Conservation (phyloP, 495 filamentous ascomycete genomes). For the Penicillium steckii region DNA sequence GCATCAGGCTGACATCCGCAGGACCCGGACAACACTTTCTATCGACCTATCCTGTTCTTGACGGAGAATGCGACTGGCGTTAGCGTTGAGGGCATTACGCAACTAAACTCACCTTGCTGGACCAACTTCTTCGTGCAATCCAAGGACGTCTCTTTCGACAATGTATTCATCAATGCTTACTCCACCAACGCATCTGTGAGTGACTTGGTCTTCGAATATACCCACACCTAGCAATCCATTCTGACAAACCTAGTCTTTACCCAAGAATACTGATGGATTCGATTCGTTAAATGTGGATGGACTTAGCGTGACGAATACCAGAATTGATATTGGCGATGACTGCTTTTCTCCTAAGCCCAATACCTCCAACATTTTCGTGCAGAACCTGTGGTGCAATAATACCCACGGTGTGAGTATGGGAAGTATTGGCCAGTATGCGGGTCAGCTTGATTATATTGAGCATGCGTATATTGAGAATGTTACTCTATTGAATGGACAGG, state of each 20-base stretch:
- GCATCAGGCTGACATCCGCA: constrained; percentile 11
- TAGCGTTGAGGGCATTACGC: constrained; percentile 52
- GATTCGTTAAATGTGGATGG: constrained; percentile 52
- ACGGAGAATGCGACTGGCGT: constrained; percentile 56
- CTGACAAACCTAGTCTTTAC: constrained; percentile 26
- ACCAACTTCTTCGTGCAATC: constrained; percentile 56
- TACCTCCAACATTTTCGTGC: constrained; percentile 54
- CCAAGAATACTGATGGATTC: constrained; percentile 61
- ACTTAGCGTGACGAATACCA: constrained; percentile 47
- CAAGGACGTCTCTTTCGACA: constrained; percentile 50
- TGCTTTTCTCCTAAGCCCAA: constrained; percentile 62
- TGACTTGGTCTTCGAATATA: not conserved
- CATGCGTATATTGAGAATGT: constrained; percentile 57
- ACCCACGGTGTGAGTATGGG: constrained; percentile 59
- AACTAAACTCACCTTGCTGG: constrained; percentile 60
- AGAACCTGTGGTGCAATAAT: constrained; percentile 59
- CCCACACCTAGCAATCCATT: not conserved
- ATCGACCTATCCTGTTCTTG: constrained; percentile 55
- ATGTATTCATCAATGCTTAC: constrained; percentile 52
- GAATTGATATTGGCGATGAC: constrained; percentile 56
- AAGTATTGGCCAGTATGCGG: constrained; percentile 55
- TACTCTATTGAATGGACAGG: constrained; percentile 52
- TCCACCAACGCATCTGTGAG: constrained; percentile 49
- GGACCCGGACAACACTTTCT: constrained; percentile 50
- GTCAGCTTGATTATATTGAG: constrained; percentile 51